Conservation (phyloP, 1,284 basidiomycete genomes). For the Xanthoconium separans region DNA sequence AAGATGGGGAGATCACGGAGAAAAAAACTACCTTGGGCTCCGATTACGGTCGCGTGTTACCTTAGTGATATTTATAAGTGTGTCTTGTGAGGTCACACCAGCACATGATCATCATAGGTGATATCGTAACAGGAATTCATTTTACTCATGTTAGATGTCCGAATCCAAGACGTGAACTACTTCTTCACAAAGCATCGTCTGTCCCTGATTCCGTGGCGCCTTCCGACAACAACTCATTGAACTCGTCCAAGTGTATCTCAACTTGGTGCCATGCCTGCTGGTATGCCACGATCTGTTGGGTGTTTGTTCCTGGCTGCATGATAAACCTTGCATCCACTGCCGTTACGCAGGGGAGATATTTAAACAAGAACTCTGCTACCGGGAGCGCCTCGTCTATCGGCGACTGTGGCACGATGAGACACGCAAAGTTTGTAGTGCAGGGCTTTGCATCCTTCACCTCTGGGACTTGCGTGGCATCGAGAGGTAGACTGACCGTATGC, state of each 20-base stretch:
- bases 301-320: background rate
- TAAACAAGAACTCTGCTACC: constrained; percentile 17
- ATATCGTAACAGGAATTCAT: no score
- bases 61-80: no score
- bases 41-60: no score
- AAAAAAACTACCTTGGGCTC: no score
- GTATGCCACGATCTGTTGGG: background rate
- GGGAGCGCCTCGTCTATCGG: constrained; percentile 10
- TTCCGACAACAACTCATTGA: background rate
- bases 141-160: no score
- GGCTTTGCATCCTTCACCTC: background rate
- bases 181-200: background rate
- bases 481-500: constrained; percentile 1
- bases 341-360: constrained; percentile 8
- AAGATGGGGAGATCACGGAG: no score
- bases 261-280: background rate
- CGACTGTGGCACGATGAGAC: constrained; percentile 12
- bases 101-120: no score
- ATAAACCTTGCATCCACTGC: background rate
- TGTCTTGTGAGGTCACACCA: no score
- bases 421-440: background rate
- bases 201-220: background rate
- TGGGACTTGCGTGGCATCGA: constrained; percentile 18
- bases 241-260: background rate
- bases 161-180: no score